These are phyloP conservation scores for Discostella stelligera DNA, from an alignment of 352 stramenopile species.

Conservation along the genomic window DNA sequence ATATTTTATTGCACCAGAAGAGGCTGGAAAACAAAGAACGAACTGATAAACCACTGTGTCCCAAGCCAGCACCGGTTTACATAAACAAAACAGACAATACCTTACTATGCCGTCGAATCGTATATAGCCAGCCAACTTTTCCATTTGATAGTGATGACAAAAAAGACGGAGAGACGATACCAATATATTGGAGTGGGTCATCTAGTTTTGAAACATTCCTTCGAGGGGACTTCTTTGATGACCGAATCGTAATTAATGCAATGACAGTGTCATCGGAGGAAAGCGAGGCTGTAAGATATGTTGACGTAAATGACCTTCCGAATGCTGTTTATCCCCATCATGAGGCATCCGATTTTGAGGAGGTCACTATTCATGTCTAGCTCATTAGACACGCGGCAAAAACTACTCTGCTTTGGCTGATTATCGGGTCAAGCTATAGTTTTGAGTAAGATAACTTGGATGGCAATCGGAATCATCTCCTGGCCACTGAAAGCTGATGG, in stretches of 20 bases:
- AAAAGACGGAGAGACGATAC: constrained; percentile 35
- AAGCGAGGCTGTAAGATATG: constrained; percentile 34
- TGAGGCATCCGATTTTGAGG: constrained; percentile 41
- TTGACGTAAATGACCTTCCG: constrained; percentile 43
- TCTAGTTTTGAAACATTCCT: constrained; percentile 59
- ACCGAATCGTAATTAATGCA: constrained; percentile 48
- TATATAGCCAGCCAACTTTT: constrained; percentile 50
- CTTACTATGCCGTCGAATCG: constrained; percentile 38
- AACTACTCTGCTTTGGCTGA: no score
- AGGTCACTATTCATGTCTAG: constrained; percentile 34
- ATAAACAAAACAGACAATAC: constrained; percentile 58
- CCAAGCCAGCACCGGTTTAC: constrained; percentile 45
- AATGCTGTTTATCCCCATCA: constrained; percentile 50
- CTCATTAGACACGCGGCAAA: no score
- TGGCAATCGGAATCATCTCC: constrained; percentile 47
- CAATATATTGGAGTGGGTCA: constrained; percentile 54
- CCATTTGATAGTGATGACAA: constrained; percentile 32
- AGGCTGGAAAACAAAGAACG: constrained; percentile 37
- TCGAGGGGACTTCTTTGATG: constrained; percentile 44
- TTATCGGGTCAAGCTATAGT: no score
- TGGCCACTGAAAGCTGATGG: constrained; percentile 79
- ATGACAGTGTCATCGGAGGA: constrained; percentile 36
- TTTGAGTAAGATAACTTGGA: no score
- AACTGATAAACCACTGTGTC: constrained; percentile 52
- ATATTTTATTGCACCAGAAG: constrained; percentile 41